A percentile compares a stretch with the other conserved stretches of the same genome.
Evolutionary conservation across 129 eudicot genomes (phyloP).

Genomic region (Tagetes erecta): DNA sequence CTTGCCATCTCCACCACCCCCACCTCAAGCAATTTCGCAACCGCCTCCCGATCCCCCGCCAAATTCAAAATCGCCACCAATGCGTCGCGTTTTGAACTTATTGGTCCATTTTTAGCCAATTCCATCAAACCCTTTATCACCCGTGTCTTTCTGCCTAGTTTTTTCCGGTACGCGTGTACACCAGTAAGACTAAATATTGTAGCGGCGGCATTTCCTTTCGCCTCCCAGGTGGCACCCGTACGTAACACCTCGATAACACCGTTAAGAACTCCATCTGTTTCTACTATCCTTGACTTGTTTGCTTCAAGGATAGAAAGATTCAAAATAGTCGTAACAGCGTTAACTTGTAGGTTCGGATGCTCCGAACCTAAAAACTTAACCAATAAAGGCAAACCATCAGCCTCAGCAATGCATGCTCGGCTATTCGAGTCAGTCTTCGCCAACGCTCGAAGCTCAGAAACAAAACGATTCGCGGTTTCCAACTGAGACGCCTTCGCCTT

Average conservation of each 20-base stretch:
- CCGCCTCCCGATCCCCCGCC: conserved; percentile 84
- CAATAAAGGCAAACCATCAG: conserved; percentile 68
- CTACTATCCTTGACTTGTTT: conserved; percentile 76
- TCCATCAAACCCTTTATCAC: conserved; percentile 77
- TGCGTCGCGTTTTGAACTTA: conserved; percentile 68
- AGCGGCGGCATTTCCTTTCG: conserved; percentile 93
- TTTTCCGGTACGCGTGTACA: conserved; percentile 55
- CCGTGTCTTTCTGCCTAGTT: conserved; percentile 66
- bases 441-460: conserved; percentile 77
- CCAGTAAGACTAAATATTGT: conserved; percentile 76
- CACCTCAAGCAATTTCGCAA: conserved; percentile 63
- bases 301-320: conserved; percentile 80
- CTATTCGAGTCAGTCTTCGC: conserved; percentile 85
- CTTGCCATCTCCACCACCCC: conserved; percentile 79
- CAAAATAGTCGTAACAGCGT: conserved; percentile 77
- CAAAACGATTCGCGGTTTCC: conserved; percentile 56
- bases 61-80: conserved; percentile 80
- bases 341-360: conserved; percentile 66
- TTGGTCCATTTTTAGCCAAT: conserved; percentile 66
- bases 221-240: conserved; percentile 89
- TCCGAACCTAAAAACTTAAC: conserved; percentile 60
- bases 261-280: conserved; percentile 64
- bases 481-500: conserved; percentile 44
- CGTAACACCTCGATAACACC: conserved; percentile 77
- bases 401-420: conserved; percentile 81